These are phyloP conservation scores for Tetragonia tetragonoides DNA, from an alignment of 148 eudicot species.

Conservation along the genomic window DNA sequence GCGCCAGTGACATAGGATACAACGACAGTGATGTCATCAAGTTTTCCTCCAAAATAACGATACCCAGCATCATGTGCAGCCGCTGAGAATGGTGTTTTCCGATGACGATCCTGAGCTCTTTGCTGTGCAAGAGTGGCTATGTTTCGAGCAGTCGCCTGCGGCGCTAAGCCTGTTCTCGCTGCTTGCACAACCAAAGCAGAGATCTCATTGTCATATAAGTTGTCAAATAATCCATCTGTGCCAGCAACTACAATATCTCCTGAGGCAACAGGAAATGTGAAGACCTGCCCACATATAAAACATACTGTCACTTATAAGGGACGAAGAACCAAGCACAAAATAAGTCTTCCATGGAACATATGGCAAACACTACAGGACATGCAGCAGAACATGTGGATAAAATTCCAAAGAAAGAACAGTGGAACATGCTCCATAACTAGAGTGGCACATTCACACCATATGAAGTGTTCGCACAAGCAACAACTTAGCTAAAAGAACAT, in stretches of 20 bases:
- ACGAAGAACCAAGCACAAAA: neutral
- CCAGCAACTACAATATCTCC: slow-evolving; percentile 87
- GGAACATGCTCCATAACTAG: neutral
- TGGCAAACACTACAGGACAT: neutral
- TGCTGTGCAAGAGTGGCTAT: slow-evolving; percentile 64
- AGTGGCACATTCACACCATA: too few relatives aligned
- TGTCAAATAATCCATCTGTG: slow-evolving; percentile 85
- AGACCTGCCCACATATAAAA: slow-evolving; percentile 47
- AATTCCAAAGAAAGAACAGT: neutral
- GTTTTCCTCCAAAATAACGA: slow-evolving; percentile 78
- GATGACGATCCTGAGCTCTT: slow-evolving; percentile 52
- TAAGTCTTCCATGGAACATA: neutral
- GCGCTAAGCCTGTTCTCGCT: slow-evolving; percentile 40
- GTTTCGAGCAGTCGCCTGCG: slow-evolving; percentile 54
- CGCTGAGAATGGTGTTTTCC: slow-evolving; percentile 62
- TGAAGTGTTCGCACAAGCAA: neutral
- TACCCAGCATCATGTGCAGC: slow-evolving; percentile 84
- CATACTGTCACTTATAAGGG: neutral
- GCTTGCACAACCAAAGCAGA: slow-evolving; percentile 55
- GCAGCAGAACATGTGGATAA: neutral
- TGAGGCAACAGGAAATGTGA: slow-evolving; percentile 56
- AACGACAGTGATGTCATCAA: slow-evolving; percentile 83
- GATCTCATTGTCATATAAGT: slow-evolving; percentile 66
- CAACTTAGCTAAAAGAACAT: neutral
- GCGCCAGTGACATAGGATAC: slow-evolving; percentile 52